phyloP scores from a whole-genome alignment of 495 filamentous ascomycete genomes.

The Talaromyces nanjingensis region DNA sequence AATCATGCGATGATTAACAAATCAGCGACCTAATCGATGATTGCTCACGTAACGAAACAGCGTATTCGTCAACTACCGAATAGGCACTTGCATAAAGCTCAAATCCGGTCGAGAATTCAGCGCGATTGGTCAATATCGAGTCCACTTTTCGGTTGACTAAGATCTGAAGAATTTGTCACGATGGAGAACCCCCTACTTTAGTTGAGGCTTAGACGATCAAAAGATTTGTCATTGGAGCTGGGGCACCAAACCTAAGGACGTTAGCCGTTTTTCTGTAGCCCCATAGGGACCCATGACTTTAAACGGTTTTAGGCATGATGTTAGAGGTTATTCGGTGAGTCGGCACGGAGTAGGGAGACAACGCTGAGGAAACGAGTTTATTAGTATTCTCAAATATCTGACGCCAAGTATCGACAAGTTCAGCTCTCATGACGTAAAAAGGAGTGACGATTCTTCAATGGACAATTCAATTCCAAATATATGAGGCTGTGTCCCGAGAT shows the following conservation, averaged over 20 bases:
- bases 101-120: neutral
- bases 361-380: neutral
- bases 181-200: neutral
- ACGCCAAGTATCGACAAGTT: neutral
- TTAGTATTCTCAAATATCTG: neutral
- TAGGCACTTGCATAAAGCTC: conserved; percentile 3
- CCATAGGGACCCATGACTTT: neutral
- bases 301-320: neutral
- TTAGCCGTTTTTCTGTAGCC: neutral
- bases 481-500: conserved; percentile 2
- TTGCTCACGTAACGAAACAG: neutral
- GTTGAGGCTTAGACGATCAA: neutral
- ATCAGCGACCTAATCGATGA: neutral
- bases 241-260: neutral
- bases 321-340: neutral
- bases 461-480: conserved; percentile 8
- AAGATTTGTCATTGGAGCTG: conserved; percentile 2
- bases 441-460: neutral
- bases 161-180: conserved; percentile 2
- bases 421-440: neutral
- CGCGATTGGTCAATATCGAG: neutral
- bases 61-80: conserved; percentile 6
- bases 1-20: neutral
- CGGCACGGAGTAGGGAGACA: neutral
- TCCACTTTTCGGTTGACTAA: too few species aligned